Conservation (phyloP, 371 early-diverging fungal genomes). For the Apophysomyces variabilis region DNA sequence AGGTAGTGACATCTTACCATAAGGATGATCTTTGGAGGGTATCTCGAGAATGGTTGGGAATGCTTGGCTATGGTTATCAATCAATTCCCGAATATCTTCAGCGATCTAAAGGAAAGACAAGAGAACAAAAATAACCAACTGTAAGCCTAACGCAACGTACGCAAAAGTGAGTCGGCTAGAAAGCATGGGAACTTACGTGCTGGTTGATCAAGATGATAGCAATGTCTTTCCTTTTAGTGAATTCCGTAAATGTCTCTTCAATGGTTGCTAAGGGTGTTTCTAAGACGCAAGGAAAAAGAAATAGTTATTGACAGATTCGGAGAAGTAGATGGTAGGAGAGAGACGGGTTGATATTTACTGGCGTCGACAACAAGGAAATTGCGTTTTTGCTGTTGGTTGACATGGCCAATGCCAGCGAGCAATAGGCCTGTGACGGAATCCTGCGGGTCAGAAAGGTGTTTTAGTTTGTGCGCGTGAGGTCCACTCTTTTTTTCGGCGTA, state of each 20-base stretch:
- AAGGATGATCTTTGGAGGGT: conserved; percentile 99
- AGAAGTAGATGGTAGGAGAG: not conserved
- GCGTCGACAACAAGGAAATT: conserved; percentile 97
- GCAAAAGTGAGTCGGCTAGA: not conserved
- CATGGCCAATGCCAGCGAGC: conserved; percentile 95
- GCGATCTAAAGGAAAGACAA: conserved; percentile 71
- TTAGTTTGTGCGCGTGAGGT: not conserved
- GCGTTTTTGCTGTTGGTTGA: conserved; percentile 79
- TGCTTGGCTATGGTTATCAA: conserved; percentile 90
- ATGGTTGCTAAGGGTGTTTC: conserved; percentile 91
- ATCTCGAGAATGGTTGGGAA: conserved; percentile 98
- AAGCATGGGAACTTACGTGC: conserved; percentile 64
- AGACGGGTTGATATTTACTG: conserved; percentile 63
- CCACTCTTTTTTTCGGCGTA: not conserved
- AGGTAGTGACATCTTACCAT: conserved; percentile 55
- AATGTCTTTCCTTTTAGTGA: conserved; percentile 93
- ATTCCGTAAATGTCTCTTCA: conserved; percentile 89
- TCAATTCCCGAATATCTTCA: conserved; percentile 86
- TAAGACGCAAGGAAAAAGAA: conserved; percentile 27
- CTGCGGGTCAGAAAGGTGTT: conserved; percentile 41
- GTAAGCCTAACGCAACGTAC: not conserved
- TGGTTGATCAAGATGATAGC: conserved; percentile 98
- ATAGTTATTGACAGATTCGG: not conserved
- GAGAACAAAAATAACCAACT: not conserved
- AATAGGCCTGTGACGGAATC: conserved; percentile 98